Evolutionary conservation across 192 early-diverging fungal genomes (phyloP), one percentile per base, ranked within the genome.

Genomic region (Mortierella hygrophila): DNA sequence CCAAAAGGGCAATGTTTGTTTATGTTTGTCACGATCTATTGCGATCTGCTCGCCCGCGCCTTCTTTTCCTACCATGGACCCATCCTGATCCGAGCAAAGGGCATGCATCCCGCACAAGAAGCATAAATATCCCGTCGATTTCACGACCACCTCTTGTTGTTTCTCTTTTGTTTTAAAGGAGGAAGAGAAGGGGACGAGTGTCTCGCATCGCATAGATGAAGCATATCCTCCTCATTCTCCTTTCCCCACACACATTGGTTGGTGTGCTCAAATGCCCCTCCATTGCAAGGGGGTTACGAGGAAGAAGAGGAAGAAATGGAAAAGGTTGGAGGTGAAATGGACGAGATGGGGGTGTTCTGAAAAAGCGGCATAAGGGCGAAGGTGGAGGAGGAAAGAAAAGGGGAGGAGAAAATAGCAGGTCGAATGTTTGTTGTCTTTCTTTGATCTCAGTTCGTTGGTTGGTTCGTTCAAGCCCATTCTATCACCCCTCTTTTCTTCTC

Each of bases 271-370:
- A 63, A 65, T 65, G 29, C 60, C 13, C 60, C 60, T 65, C 29
- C 60, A 65, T 35, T 32, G 60, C 13, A 65, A 65, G 60, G 60
- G 87, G 86, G 37, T 13, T 40, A 15, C 42, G 38, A 57, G 32
- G 41, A 29, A 68, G 40, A 76, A 26, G 9, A 65, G 29, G 23
- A 60, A 10, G 9, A 26, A 60, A 65, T 2, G 26, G 26, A 32
- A 65, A 65, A 65, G 60, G 60, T 9, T 32, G 55, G 8, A 6
- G 55, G 55, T 26, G n/a, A 65, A 65, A 29, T 21, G 4, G 29
- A 65, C 60, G 60, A 65, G 26, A 32, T 32, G 60, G 60, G 13
- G 11, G 60, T 13, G 29, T 65, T 65, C 60, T 65, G 60, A 65
- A 15, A 10, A 13, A 37, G 47, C 49, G 23, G 7, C 29, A 20